These are phyloP conservation scores for Venturiaceae sp. DNA, from an alignment of 2,329 filamentous ascomycete species.

Conservation along the genomic window DNA sequence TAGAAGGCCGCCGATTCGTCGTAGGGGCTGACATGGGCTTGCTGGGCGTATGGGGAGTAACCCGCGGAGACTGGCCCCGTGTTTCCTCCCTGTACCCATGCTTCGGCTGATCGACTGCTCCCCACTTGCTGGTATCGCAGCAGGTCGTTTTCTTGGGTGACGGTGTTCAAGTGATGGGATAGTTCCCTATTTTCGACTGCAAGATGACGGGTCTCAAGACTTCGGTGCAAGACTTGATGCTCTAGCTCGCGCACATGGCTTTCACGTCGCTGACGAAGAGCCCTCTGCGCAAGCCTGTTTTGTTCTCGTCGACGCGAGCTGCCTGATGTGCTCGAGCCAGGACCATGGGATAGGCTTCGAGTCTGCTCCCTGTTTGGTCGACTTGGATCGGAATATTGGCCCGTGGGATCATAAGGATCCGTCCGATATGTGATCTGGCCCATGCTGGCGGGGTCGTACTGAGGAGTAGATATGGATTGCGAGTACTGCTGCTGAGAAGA, in stretches of 20 bases:
- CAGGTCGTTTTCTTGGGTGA: background rate
- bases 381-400: background rate
- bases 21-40: background rate
- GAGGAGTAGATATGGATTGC: background rate
- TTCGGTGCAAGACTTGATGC: constrained; percentile 4
- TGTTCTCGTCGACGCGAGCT: constrained; percentile 5
- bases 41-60: background rate
- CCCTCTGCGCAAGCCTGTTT: constrained; percentile 6
- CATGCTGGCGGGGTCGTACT: background rate
- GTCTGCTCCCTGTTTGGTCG: background rate
- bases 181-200: constrained; percentile 3
- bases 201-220: constrained; percentile 4
- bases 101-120: background rate
- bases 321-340: background rate
- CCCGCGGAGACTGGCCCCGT: background rate
- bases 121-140: constrained; percentile 1
- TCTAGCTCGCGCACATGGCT: constrained; percentile 5
- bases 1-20: background rate
- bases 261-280: constrained; percentile 5
- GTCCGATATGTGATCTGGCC: background rate
- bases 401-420: background rate
- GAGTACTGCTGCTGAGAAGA: background rate
- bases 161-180: background rate
- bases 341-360: background rate
- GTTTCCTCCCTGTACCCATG: background rate